A percentile compares a stretch with the other conserved stretches of the same genome.
phyloP scores from a whole-genome alignment of 352 stramenopile genomes.

The Thalassiosira mediterranea region DNA sequence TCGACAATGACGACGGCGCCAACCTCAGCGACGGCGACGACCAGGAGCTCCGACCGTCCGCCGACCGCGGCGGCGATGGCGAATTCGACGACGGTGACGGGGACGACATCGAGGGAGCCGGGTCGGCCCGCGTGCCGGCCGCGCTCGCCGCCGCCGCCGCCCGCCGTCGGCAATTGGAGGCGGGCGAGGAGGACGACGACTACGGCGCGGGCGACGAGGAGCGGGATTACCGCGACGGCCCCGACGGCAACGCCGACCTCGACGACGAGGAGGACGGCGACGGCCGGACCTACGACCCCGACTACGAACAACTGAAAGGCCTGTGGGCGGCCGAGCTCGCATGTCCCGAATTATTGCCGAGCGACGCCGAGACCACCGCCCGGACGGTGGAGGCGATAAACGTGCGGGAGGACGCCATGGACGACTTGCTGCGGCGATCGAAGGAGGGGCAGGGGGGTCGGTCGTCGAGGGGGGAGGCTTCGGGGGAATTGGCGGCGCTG shows the following conservation, averaged over 20 bases:
- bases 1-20: conserved; percentile 39
- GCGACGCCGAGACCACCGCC: conserved; percentile 44
- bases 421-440: conserved; percentile 39
- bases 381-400: conserved; percentile 39
- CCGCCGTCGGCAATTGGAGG: conserved; percentile 9
- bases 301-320: conserved; percentile 60
- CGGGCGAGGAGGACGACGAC: conserved; percentile 7
- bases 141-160: conserved; percentile 20
- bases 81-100: background rate
- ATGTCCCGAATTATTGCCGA: conserved; percentile 52
- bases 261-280: conserved; percentile 19
- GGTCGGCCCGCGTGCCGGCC: conserved; percentile 7
- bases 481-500: conserved; percentile 46
- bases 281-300: conserved; percentile 26
- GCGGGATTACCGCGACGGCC: background rate
- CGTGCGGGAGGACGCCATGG: conserved; percentile 53
- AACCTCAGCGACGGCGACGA: conserved; percentile 17
- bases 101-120: background rate
- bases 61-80: conserved; percentile 1
- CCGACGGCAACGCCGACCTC: background rate
- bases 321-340: conserved; percentile 53
- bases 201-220: conserved; percentile 4
- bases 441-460: conserved; percentile 21
- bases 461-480: conserved; percentile 14
- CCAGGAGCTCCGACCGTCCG: background rate